Evolutionary conservation across 371 early-diverging fungal genomes (phyloP).

Genomic region (Lichtheimia corymbifera): DNA sequence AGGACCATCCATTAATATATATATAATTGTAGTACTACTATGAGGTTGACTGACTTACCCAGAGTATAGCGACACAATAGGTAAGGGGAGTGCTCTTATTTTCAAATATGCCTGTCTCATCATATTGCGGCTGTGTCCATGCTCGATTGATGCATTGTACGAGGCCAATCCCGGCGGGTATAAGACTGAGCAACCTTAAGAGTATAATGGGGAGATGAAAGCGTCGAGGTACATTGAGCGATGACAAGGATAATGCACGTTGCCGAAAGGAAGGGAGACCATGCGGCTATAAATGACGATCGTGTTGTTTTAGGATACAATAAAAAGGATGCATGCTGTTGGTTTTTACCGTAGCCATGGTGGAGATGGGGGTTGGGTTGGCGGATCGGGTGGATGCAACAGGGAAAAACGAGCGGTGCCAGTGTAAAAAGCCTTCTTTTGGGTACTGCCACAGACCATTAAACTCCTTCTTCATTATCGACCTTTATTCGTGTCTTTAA

Average conservation of each 20-base stretch:
- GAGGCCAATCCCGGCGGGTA: slow-evolving; percentile 55
- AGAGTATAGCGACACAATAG: slow-evolving; percentile 58
- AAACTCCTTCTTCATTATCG: too few species aligned
- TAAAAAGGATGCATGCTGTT: too few species aligned
- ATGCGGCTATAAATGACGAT: neutral
- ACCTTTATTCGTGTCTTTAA: too few species aligned
- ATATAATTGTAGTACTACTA: too few species aligned
- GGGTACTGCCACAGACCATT: too few species aligned
- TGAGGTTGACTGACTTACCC: slow-evolving; percentile 41
- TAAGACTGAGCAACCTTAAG: slow-evolving; percentile 38
- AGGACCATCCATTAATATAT: neutral
- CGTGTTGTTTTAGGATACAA: neutral
- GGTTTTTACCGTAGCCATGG: slow-evolving; percentile 3
- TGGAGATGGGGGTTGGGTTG: slow-evolving; percentile 4
- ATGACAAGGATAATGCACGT: slow-evolving; percentile 34
- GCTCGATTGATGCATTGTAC: slow-evolving; percentile 44
- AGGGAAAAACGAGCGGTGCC: too few species aligned
- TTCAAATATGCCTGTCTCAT: slow-evolving; percentile 48
- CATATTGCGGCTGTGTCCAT: slow-evolving; percentile 30
- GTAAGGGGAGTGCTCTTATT: slow-evolving; percentile 59
- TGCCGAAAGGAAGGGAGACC: slow-evolving; percentile 32
- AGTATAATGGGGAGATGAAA: slow-evolving; percentile 42
- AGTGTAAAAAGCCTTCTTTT: too few species aligned
- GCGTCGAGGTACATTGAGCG: slow-evolving; percentile 45
- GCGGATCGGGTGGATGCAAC: slow-evolving; percentile 1